Conservation (phyloP, 2,329 filamentous ascomycete species). For the Fusarium gaditjirri region DNA sequence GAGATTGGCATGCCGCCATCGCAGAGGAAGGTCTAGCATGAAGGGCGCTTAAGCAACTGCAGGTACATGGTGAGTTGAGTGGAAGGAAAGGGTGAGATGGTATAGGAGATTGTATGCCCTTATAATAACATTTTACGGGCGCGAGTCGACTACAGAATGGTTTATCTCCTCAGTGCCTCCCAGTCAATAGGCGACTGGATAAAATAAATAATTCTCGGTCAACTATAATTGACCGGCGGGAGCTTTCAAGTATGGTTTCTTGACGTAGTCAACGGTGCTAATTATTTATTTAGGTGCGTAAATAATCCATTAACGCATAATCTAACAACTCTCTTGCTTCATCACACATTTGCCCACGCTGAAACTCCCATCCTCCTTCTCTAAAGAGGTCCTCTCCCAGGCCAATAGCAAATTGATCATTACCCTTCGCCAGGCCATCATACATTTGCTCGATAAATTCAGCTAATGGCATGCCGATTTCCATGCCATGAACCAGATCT, state of each 20-base stretch:
- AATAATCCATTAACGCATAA: no score
- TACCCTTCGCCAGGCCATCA: not conserved
- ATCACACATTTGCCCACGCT: not conserved
- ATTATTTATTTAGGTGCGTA: no score
- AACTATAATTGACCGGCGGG: no score
- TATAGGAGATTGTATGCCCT: not conserved
- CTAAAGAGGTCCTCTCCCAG: not conserved
- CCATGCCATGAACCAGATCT: not conserved
- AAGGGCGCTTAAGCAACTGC: not conserved
- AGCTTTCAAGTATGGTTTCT: no score
- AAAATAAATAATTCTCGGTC: no score
- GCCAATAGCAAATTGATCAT: not conserved
- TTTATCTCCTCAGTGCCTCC: no score
- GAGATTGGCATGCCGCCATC: not conserved
- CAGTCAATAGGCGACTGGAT: no score
- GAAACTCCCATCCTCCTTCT: slow-evolving; percentile 1
- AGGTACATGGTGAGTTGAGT: not conserved
- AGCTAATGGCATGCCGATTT: not conserved
- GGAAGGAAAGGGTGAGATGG: not conserved
- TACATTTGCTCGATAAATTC: not conserved
- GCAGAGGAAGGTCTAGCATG: not conserved
- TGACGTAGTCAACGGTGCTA: no score
- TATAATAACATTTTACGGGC: no score
- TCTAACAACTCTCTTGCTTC: not conserved
- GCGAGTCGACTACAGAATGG: no score